Evolutionary conservation across 2,329 filamentous ascomycete species (phyloP).

Genomic region (Neocatenulostroma microsporum): DNA sequence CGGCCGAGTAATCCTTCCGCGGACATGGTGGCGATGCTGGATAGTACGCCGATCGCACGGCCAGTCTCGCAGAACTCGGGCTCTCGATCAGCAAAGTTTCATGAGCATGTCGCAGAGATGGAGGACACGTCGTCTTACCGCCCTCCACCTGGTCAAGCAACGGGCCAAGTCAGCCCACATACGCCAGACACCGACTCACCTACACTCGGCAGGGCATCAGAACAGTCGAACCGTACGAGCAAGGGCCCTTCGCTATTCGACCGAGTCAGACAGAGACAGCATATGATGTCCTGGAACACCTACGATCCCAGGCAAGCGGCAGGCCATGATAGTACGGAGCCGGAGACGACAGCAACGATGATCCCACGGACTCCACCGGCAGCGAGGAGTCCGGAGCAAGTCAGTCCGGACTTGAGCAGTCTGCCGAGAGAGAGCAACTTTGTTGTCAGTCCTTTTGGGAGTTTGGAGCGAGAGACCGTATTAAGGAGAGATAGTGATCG

Average conservation of each 20-base stretch:
- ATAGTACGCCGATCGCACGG: constrained; percentile 9
- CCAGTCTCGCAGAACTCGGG: constrained; percentile 4
- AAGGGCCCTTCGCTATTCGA: constrained; percentile 11
- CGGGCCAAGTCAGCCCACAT: background rate
- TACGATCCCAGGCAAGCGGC: constrained; percentile 12
- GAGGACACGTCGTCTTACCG: constrained; percentile 13
- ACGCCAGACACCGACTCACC: constrained; percentile 15
- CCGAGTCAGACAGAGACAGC: constrained; percentile 14
- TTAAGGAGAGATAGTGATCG: no score
- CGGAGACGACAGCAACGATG: constrained; percentile 15
- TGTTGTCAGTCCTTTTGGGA: constrained; percentile 12
- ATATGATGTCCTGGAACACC: constrained; percentile 21
- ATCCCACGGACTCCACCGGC: constrained; percentile 14
- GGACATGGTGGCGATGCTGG: constrained; percentile 12
- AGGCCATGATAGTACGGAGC: constrained; percentile 5
- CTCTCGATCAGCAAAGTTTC: constrained; percentile 11
- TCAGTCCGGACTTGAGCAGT: constrained; percentile 10
- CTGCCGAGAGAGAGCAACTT: constrained; percentile 9
- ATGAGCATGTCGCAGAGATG: constrained; percentile 12
- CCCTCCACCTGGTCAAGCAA: background rate
- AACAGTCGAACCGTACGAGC: background rate
- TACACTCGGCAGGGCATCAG: constrained; percentile 13
- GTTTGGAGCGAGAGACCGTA: no score
- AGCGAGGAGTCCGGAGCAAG: constrained; percentile 6
- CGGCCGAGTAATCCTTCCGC: constrained; percentile 2